phyloP scores from a whole-genome alignment of 176 grass and related monocot species.

The Paspalum notatum region DNA sequence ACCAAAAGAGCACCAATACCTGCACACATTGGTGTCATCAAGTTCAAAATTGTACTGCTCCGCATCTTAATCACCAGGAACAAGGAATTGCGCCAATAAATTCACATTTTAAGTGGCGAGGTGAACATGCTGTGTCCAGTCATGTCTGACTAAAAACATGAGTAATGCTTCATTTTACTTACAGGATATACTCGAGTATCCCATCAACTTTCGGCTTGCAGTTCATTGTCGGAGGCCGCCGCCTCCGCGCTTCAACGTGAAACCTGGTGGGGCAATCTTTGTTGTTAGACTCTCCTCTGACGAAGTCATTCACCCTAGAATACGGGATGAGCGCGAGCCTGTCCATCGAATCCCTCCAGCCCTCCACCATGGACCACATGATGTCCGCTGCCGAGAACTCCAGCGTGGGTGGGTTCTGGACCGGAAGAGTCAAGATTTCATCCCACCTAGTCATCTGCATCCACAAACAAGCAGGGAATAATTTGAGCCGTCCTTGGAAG shows the following conservation, averaged over 20 bases:
- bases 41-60: conserved; percentile 27
- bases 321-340: conserved; percentile 92
- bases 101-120: conserved; percentile 1
- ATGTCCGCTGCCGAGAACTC: conserved; percentile 92
- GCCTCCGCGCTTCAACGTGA: conserved; percentile 88
- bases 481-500: no score
- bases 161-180: conserved; percentile 45
- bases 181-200: conserved; percentile 98
- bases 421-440: conserved; percentile 87
- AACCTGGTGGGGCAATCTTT: conserved; percentile 84
- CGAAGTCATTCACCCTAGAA: conserved; percentile 85
- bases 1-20: conserved; percentile 99
- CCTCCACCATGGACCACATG: conserved; percentile 90
- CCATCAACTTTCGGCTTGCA: conserved; percentile 98
- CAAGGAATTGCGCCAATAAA: background rate
- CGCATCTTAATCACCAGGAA: conserved; percentile 28
- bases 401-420: conserved; percentile 77
- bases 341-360: conserved; percentile 90
- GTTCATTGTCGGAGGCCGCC: conserved; percentile 56
- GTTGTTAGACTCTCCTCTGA: conserved; percentile 88
- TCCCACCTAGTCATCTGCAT: conserved; percentile 93
- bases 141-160: background rate
- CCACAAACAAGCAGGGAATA: background rate
- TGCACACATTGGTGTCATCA: conserved; percentile 42
- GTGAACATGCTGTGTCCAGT: conserved; percentile 1